phyloP scores from a whole-genome alignment of 176 grass and related monocot species.

The Phragmites australis region DNA sequence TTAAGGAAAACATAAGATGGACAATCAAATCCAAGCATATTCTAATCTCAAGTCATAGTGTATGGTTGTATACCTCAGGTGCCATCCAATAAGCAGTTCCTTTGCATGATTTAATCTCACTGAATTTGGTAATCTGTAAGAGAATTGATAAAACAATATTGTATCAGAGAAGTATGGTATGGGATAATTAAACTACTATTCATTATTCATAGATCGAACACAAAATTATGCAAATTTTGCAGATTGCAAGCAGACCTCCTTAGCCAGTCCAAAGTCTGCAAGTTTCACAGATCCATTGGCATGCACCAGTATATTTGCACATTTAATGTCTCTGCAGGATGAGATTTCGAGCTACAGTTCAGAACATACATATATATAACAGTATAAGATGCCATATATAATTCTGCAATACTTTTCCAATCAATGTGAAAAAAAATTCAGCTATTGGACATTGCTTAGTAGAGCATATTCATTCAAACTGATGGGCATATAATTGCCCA shows the following conservation, averaged over 20 bases:
- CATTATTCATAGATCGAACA: neutral
- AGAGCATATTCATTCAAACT: slow-evolving; percentile 4
- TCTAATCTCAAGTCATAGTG: slow-evolving; percentile 16
- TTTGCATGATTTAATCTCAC: slow-evolving; percentile 80
- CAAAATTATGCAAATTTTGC: slow-evolving; percentile 25
- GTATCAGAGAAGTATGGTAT: slow-evolving; percentile 25
- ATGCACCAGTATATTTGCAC: slow-evolving; percentile 97
- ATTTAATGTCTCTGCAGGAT: slow-evolving; percentile 92
- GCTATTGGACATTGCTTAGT: neutral
- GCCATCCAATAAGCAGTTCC: slow-evolving; percentile 99
- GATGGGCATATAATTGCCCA: neutral
- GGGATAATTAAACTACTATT: neutral
- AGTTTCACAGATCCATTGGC: slow-evolving; percentile 96
- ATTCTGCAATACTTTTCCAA: slow-evolving; percentile 4
- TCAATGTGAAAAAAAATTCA: slow-evolving; percentile 14
- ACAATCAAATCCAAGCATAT: slow-evolving; percentile 16
- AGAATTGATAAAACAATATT: slow-evolving; percentile 24
- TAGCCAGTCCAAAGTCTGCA: slow-evolving; percentile 94
- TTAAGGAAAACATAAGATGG: slow-evolving; percentile 1
- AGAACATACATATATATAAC: slow-evolving; percentile 15
- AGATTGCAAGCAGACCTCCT: slow-evolving; percentile 56
- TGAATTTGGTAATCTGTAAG: slow-evolving; percentile 82
- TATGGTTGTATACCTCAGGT: slow-evolving; percentile 74
- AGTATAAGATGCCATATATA: neutral
- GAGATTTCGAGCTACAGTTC: slow-evolving; percentile 22